Evolutionary conservation across 495 filamentous ascomycete genomes (phyloP), one percentile per base, ranked within the genome.

Genomic region (Penicillium parvum): DNA sequence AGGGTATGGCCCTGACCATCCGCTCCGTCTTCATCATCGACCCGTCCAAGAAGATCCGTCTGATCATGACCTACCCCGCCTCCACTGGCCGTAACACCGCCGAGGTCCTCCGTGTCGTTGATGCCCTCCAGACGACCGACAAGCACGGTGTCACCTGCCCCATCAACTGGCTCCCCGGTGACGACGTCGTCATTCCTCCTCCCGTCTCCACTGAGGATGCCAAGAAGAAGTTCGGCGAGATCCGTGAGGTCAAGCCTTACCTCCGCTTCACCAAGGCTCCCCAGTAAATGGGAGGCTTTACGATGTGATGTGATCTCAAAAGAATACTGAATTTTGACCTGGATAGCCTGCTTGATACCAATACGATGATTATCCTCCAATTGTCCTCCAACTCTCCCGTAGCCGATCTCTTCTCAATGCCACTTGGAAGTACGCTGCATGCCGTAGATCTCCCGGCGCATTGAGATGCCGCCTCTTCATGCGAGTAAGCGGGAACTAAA

Each of bases 1-100:
- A 78, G 67, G 75, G 76, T 28, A 72, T 81, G 40, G 74, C 81
- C 3, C 79, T 83, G 51, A 85, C 82, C 33, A 84, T 86, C 52
- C 78, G 82, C 44, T 76, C 75, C 27, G 79, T 85, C 33, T 84
- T 83, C 60, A 72, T 86, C 51, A 84, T 86, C 53, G 82, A 85
- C 58, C 82, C 82, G 18, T 47, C 60, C 47, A 84, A 85, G 72
- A 84, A 82, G 71, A 81, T 86, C 55, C 75, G 77, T 20, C 61
- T 82, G 52, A 81, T 72, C 16, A 80, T 84, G 78, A 72, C 77
- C 64, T 86, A 86, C 60, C 82, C 82, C 15, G 80, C 81, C 22
- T 75, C 71, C 12, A 82, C 78, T 9, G 82, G 82, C 25, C 59
- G 82, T 17, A 85, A 84, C 65, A 75, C 82, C 5, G 61, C 69